Conservation (phyloP, 257 asterid species). For the Cinchona pubescens region DNA sequence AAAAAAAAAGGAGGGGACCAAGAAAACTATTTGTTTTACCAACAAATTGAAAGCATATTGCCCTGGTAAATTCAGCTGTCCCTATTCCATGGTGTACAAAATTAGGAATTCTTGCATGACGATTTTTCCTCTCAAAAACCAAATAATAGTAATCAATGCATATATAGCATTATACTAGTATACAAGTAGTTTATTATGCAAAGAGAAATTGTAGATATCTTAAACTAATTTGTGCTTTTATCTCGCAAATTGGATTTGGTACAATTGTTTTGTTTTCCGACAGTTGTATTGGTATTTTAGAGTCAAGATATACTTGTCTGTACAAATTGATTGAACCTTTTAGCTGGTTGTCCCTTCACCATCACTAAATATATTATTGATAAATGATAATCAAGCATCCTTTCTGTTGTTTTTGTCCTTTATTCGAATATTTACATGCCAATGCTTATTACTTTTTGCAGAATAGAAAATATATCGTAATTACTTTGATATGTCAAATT, state of each 20-base stretch:
- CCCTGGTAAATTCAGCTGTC: too few species aligned
- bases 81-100: too few species aligned
- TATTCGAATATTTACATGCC: neutral
- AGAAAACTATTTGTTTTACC: too few species aligned
- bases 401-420: neutral
- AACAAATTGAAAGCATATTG: too few species aligned
- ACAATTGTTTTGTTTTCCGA: slow-evolving; percentile 7
- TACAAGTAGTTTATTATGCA: neutral
- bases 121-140: too few species aligned
- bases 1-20: too few species aligned
- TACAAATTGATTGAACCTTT: neutral
- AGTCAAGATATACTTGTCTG: slow-evolving; percentile 10
- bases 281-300: slow-evolving; percentile 6
- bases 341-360: neutral
- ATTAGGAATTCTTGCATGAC: too few species aligned
- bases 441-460: slow-evolving; percentile 5
- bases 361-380: neutral
- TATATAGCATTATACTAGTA: neutral
- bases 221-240: neutral
- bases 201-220: neutral
- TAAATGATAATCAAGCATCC: neutral
- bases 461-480: neutral
- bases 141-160: neutral
- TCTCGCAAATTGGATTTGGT: slow-evolving; percentile 5
- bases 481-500: slow-evolving; percentile 9